phyloP scores from a whole-genome alignment of 2,329 filamentous ascomycete species.

The Podosphaera fusca region DNA sequence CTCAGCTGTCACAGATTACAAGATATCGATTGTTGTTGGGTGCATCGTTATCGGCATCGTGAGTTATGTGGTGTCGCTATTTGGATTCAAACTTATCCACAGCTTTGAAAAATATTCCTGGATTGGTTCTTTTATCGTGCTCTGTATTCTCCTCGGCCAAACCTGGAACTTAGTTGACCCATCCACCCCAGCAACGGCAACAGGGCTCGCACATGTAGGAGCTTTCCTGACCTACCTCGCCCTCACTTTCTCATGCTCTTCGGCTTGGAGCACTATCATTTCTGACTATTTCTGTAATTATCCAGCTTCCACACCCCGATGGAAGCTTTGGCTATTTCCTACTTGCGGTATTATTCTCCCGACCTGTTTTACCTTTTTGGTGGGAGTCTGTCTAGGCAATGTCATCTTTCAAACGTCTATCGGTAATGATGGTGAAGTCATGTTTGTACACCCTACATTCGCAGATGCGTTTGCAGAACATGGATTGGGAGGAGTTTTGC shows the following conservation, averaged over 20 bases:
- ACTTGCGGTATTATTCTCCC: slow-evolving; percentile 12
- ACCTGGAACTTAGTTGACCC: slow-evolving; percentile 22
- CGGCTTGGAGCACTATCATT: slow-evolving; percentile 15
- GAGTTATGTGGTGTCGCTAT: slow-evolving; percentile 13
- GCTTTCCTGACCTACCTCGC: slow-evolving; percentile 12
- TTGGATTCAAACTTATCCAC: slow-evolving; percentile 20
- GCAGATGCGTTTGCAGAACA: slow-evolving; percentile 19
- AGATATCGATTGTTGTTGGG: slow-evolving; percentile 20
- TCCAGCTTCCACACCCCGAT: slow-evolving; percentile 14
- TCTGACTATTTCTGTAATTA: slow-evolving; percentile 16
- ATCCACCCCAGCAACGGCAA: slow-evolving; percentile 14
- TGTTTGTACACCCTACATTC: slow-evolving; percentile 18
- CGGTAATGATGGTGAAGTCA: slow-evolving; percentile 3
- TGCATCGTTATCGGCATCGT: slow-evolving; percentile 13
- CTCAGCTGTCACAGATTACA: slow-evolving; percentile 17
- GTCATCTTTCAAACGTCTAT: slow-evolving; percentile 12
- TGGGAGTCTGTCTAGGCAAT: slow-evolving; percentile 21
- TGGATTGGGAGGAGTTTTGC: slow-evolving; percentile 24
- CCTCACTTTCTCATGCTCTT: slow-evolving; percentile 12
- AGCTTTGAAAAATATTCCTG: slow-evolving; percentile 26
- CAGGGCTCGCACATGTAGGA: slow-evolving; percentile 17
- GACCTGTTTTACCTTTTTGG: slow-evolving; percentile 20
- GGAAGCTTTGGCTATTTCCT: slow-evolving; percentile 14
- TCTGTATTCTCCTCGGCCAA: slow-evolving; percentile 24
- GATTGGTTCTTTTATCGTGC: slow-evolving; percentile 23